Evolutionary conservation across 768 basidiomycete species (phyloP).

Genomic region (Agrocybe chaxingu): DNA sequence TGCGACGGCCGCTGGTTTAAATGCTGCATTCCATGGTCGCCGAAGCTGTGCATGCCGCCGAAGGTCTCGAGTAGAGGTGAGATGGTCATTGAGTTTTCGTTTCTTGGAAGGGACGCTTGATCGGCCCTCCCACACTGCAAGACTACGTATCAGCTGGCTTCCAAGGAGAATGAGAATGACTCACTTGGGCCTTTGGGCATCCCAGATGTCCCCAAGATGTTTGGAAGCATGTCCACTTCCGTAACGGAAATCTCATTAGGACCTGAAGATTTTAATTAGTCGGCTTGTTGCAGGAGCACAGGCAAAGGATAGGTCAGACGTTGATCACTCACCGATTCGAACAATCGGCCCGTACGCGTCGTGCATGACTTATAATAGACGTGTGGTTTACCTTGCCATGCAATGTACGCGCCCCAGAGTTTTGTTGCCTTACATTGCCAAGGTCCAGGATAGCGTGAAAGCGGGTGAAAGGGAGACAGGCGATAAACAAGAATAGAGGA

Average conservation of each 20-base stretch:
- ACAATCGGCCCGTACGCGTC: slow-evolving; percentile 54
- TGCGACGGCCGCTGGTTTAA: slow-evolving; percentile 29
- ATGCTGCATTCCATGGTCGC: slow-evolving; percentile 35
- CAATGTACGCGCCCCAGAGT: slow-evolving; percentile 30
- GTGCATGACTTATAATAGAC: slow-evolving; percentile 42
- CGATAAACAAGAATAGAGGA: slow-evolving; percentile 33
- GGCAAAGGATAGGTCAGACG: neutral
- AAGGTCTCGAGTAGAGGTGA: slow-evolving; percentile 29
- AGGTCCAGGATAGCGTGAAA: slow-evolving; percentile 46
- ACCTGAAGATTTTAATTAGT: slow-evolving; percentile 21
- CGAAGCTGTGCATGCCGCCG: slow-evolving; percentile 34
- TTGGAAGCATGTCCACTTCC: slow-evolving; percentile 26
- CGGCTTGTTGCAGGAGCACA: neutral
- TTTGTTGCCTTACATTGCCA: slow-evolving; percentile 35
- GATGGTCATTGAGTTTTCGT: slow-evolving; percentile 11
- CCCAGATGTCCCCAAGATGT: slow-evolving; percentile 32
- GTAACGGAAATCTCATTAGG: slow-evolving; percentile 43
- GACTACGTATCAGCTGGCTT: slow-evolving; percentile 7
- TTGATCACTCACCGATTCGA: slow-evolving; percentile 41
- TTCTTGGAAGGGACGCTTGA: slow-evolving; percentile 13
- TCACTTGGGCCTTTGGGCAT: slow-evolving; percentile 39
- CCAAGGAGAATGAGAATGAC: slow-evolving; percentile 8
- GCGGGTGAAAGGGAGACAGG: slow-evolving; percentile 45
- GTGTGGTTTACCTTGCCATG: slow-evolving; percentile 39
- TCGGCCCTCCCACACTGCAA: slow-evolving; percentile 26